Percentiles rank a stretch among this genome's conserved stretches.
These are phyloP conservation scores for Amphibolis antarctica DNA, from an alignment of 106 monocot species.

Conservation along the genomic window DNA sequence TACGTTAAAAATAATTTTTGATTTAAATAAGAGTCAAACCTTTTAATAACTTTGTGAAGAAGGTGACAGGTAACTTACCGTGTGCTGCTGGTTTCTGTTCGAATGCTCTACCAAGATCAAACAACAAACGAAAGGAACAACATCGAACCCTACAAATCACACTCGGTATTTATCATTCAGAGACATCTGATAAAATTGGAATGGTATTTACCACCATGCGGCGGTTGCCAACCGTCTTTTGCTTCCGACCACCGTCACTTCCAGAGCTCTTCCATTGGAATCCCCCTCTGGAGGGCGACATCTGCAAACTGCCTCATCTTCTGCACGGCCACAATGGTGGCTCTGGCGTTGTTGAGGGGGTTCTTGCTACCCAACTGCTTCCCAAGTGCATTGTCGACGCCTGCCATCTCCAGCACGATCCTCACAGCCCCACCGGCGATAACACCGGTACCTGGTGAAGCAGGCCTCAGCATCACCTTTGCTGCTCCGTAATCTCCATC, in stretches of 20 bases:
- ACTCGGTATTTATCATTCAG: too few species aligned
- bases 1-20: too few species aligned
- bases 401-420: conserved; percentile 78
- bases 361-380: conserved; percentile 67
- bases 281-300: conserved; percentile 57
- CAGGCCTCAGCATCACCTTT: conserved; percentile 85
- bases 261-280: conserved; percentile 82
- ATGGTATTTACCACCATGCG: too few species aligned
- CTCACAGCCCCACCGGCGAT: conserved; percentile 76
- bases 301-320: conserved; percentile 62
- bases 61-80: too few species aligned
- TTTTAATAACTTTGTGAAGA: too few species aligned
- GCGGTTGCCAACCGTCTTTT: too few species aligned
- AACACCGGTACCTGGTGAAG: conserved; percentile 78
- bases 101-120: too few species aligned
- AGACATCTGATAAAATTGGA: too few species aligned
- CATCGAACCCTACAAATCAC: too few species aligned
- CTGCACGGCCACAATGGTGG: conserved; percentile 29
- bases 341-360: conserved; percentile 19
- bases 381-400: conserved; percentile 72
- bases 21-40: too few species aligned
- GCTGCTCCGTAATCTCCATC: conserved; percentile 77
- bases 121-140: too few species aligned
- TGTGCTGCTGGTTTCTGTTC: too few species aligned
- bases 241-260: conserved; percentile 19